Conservation (phyloP, 2,329 filamentous ascomycete genomes). For the Amauroascus verrucosus region DNA sequence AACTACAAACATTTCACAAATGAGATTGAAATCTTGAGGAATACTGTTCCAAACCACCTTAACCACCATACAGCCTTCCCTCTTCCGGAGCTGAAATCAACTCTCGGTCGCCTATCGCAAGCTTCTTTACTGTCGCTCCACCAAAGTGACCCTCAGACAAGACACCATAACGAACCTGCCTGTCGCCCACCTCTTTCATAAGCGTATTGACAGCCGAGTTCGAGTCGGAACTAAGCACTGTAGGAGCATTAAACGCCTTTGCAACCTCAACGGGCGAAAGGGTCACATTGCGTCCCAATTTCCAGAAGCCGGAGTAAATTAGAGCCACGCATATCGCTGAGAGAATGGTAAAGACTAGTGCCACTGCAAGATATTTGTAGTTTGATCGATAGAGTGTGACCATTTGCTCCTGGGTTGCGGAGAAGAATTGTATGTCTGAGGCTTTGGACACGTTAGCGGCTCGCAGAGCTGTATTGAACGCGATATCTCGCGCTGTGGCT, state of each 20-base stretch:
- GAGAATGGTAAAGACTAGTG: neutral
- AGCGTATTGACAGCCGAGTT: neutral
- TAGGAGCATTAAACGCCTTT: neutral
- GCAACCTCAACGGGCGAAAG: conserved; percentile 1
- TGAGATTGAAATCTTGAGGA: neutral
- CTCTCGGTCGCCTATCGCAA: neutral
- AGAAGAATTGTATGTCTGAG: neutral
- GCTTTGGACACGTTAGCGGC: neutral
- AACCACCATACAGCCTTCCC: neutral
- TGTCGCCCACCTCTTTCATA: neutral
- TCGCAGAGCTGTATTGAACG: neutral
- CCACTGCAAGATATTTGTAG: neutral
- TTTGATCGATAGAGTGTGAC: neutral
- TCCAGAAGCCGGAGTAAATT: neutral
- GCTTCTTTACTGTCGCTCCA: neutral
- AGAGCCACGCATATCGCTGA: neutral
- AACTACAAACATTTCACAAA: neutral
- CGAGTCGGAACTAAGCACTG: neutral
- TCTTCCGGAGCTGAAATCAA: neutral
- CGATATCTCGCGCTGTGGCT: neutral
- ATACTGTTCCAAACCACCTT: neutral
- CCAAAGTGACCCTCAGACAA: neutral
- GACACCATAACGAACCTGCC: neutral
- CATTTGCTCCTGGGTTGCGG: neutral
- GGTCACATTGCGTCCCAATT: neutral